A percentile compares a stretch with the other conserved stretches of the same genome.
phyloP scores from a whole-genome alignment of 768 basidiomycete genomes.

The Suillus lakei region DNA sequence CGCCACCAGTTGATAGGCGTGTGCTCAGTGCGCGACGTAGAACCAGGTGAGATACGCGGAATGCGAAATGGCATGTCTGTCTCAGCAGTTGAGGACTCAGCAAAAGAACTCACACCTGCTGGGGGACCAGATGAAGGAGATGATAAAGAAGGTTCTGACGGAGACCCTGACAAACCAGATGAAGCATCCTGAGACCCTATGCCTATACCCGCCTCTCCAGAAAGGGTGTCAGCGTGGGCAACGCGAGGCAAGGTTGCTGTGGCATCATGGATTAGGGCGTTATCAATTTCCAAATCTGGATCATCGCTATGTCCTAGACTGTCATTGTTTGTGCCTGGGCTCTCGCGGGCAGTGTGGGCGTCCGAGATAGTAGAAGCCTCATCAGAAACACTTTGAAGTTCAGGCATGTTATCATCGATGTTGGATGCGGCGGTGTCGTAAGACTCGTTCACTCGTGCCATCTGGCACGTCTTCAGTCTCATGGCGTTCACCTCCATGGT shows the following conservation, averaged over 20 bases:
- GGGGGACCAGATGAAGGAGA: conserved; percentile 9
- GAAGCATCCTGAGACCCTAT: conserved; percentile 3
- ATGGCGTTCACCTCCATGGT: conserved; percentile 15
- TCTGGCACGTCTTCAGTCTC: neutral
- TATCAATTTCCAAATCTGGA: neutral
- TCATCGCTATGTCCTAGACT: neutral
- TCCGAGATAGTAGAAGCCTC: conserved; percentile 32
- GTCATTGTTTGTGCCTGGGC: conserved; percentile 2
- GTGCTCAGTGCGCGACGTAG: conserved; percentile 41
- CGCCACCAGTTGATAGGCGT: conserved; percentile 79
- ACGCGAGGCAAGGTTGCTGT: conserved; percentile 7
- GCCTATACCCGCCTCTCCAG: conserved; percentile 3
- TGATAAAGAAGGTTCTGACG: neutral
- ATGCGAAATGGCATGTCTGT: conserved; percentile 36
- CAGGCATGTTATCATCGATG: conserved; percentile 35
- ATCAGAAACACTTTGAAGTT: conserved; percentile 37
- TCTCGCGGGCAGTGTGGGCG: conserved; percentile 7
- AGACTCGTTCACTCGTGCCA: conserved; percentile 3
- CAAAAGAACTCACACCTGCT: conserved; percentile 1
- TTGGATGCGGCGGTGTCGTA: conserved; percentile 12
- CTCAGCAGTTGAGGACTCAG: neutral
- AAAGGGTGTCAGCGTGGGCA: conserved; percentile 9
- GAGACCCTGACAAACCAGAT: neutral
- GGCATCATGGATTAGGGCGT: neutral
- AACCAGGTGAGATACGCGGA: conserved; percentile 29